These are phyloP conservation scores for Podospora comata DNA, from an alignment of 495 filamentous ascomycete species.

Conservation along the genomic window DNA sequence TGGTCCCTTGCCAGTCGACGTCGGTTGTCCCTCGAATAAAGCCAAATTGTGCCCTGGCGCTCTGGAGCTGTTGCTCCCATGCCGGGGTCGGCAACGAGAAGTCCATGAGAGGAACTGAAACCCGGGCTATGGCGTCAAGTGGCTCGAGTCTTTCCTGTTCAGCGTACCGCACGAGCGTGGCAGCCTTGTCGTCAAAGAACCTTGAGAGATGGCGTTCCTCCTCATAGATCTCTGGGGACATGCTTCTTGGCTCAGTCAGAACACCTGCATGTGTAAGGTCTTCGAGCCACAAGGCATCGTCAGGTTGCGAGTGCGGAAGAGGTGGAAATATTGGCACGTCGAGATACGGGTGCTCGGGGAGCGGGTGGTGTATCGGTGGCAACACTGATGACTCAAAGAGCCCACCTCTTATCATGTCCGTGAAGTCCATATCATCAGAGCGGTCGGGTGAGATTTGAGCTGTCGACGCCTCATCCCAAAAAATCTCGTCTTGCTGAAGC, in stretches of 20 bases:
- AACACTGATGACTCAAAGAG: slow-evolving; percentile 12
- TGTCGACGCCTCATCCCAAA: slow-evolving; percentile 18
- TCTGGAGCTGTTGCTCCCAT: slow-evolving; percentile 45
- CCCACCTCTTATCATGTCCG: slow-evolving; percentile 26
- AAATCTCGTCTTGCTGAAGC: slow-evolving; percentile 21
- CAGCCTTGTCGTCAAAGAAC: slow-evolving; percentile 46
- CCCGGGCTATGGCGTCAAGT: slow-evolving; percentile 53
- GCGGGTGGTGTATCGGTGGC: slow-evolving; percentile 4
- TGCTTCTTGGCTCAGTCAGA: slow-evolving; percentile 14
- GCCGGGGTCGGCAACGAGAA: slow-evolving; percentile 55
- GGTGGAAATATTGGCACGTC: slow-evolving; percentile 27
- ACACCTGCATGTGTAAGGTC: slow-evolving; percentile 25
- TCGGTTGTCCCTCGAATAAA: slow-evolving; percentile 31
- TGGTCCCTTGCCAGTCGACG: slow-evolving; percentile 27
- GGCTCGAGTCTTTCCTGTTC: slow-evolving; percentile 63
- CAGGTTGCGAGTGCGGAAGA: slow-evolving; percentile 3
- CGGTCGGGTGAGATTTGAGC: slow-evolving; percentile 17
- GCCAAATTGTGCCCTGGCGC: slow-evolving; percentile 27
- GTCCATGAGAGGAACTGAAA: slow-evolving; percentile 59
- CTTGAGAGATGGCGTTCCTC: slow-evolving; percentile 33
- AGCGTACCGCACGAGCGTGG: slow-evolving; percentile 38
- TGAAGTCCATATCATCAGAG: slow-evolving; percentile 25
- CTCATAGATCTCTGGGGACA: too few relatives aligned
- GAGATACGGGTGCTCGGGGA: slow-evolving; percentile 24
- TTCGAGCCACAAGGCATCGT: slow-evolving; percentile 7